Base-by-base conservation (phyloP, 352 stramenopile species). In the Globisporangium irregulare region DNA sequence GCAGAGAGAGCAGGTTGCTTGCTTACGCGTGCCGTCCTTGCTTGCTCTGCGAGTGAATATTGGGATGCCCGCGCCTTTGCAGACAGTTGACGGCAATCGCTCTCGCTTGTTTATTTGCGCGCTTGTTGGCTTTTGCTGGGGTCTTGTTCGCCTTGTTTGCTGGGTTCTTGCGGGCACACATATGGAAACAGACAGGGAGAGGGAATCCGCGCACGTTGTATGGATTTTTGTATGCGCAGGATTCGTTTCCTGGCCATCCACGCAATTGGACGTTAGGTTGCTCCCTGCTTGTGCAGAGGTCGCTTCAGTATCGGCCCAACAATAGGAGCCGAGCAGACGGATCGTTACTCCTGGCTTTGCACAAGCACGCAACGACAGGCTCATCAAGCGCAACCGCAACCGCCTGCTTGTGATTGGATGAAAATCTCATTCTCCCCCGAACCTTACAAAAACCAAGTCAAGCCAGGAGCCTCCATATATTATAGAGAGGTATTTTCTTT, bases 81-180 rank as follows among this genome's bases (percentile, higher is more conserved):
- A 10, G 36, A 43, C 36, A 43, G 36, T 43, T 46, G 55, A 43
- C 22, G 55, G 55, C n/a, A 27, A 27, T 20, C 20, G n/a, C 55
- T 20, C 56, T 62, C 56, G 56, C 56, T 62, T 50, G 56, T 62
- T 50, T 62, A 29, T 62, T 50, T 50, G 56, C 56, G 56, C 56
- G 32, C 56, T 62, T 62, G 56, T 62, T 62, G 32, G 55, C 55
- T 41, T 60, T 41, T 60, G 27, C 38, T 63, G 58, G 58, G 8
- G 32, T 36, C 20, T n/a, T 43, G 56, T 29, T 24, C 25, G 38
- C 10, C 24, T n/a, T 18, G 24, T 59, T 38, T 59, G 50, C n/a
- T 59, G 53, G 10, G 53, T 59, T 32, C n/a, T 59, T 61, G 55
- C 55, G 20, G 43, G 43, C 43, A 51, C 36, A 43, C 36, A 43